Base-by-base conservation (phyloP, 352 stramenopile species). In the Pythium insidiosum region DNA sequence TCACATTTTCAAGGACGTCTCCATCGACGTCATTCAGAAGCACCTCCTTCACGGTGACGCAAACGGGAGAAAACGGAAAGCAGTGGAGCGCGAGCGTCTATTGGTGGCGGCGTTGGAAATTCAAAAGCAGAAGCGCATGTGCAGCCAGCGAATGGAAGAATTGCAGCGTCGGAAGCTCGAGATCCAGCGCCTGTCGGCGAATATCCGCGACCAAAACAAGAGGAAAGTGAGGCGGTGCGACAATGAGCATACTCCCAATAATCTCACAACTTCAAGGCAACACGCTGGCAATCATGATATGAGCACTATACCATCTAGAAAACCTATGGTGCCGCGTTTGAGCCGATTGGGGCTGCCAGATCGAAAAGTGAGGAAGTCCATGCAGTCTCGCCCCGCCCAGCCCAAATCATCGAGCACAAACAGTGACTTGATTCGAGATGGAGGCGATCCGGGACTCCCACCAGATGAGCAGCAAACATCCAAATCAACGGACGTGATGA, bases 141-240 rank as follows among this genome's bases (percentile, higher is more conserved):
- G 65, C 19, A 53, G n/a, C 38, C 30, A 33, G 38, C 58, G 31
- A 43, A 65, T 41, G 41, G 13, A 68, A 1, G 45, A 69, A 20
- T 21, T 59, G 10, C 57, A 66, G 41, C 50, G 63, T 18, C 57
- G 70, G 5, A 82, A 81, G 19, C 33, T 56, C n/a, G 52, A 65
- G 4, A 53, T 83, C 11, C 39, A 67, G 15, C 53, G 74, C 13
- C 56, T 89, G 25, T 84, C 73, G 0, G 50, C 73, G 10, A 56
- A 68, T 2, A 84, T 89, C 57, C 71, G 72, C 11, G 38, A 42
- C 2, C 65, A 64, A 26, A 89, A 89, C 33, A 72, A 66, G 40
- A 61, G 41, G 46, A 28, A 50, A 4, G 16, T 61, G 23, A 41
- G 23, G 28, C 21, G 33, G 10, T n/a, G n/a, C n/a, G n/a, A n/a